These are phyloP conservation scores for Oligophagozyma castellii DNA, from an alignment of 1,139 yeast genomes.

Conservation along the genomic window DNA sequence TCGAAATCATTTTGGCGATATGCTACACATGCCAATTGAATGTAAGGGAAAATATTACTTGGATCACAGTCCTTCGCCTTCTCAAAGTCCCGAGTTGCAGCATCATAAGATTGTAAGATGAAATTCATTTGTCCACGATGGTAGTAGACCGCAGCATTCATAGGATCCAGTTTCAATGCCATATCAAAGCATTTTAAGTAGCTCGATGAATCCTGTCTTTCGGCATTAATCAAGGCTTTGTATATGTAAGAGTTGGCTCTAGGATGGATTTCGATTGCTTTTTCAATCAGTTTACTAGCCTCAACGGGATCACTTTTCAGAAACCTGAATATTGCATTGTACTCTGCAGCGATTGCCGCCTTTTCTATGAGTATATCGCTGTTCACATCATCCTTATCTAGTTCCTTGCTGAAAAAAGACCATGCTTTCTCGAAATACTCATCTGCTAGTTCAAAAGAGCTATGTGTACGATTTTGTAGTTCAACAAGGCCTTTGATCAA, in stretches of 20 bases:
- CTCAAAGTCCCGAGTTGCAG: constrained; percentile 65
- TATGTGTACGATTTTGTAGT: constrained; percentile 49
- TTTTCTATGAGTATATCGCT: constrained; percentile 26
- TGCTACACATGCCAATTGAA: constrained; percentile 85
- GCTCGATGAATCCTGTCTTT: constrained; percentile 53
- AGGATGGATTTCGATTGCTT: constrained; percentile 55
- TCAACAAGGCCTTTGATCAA: constrained; percentile 57
- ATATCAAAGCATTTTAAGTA: constrained; percentile 43
- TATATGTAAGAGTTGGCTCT: constrained; percentile 74
- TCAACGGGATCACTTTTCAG: constrained; percentile 58
- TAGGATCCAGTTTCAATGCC: constrained; percentile 59
- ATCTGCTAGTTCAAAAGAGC: constrained; percentile 66
- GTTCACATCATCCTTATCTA: constrained; percentile 24
- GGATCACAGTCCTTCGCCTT: constrained; percentile 67
- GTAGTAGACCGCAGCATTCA: constrained; percentile 74
- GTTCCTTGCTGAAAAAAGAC: constrained; percentile 32
- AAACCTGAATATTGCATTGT: constrained; percentile 70
- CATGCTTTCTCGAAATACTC: constrained; percentile 56
- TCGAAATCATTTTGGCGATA: constrained; percentile 63
- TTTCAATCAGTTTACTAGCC: constrained; percentile 47
- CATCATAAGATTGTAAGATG: constrained; percentile 57
- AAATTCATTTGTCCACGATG: constrained; percentile 91
- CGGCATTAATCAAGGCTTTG: constrained; percentile 77
- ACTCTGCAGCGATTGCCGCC: constrained; percentile 70
- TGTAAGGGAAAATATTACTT: constrained; percentile 67